Base-by-base conservation (phyloP, 371 early-diverging fungal species). In the Sporodiniella umbellata region DNA sequence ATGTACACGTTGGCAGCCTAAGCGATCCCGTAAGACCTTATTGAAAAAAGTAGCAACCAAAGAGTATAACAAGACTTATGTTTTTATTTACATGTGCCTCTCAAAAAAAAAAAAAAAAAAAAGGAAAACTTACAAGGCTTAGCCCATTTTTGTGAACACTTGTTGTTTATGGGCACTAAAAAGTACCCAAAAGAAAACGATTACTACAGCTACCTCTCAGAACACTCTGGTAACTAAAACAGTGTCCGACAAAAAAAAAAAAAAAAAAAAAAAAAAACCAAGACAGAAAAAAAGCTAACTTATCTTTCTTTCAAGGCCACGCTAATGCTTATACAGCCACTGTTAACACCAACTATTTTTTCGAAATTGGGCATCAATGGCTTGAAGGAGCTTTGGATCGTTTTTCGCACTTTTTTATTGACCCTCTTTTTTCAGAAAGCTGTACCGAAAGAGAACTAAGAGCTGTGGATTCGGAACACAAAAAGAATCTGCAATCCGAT, bases 111-210 rank as follows among this genome's bases (percentile, higher is more conserved):
- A 15, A 15, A 45, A 31, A 28, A 28, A 22, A 47, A 10, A 8
- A 45, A 75, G 73, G 73, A 77, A 47, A 72, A 83, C 31, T 67
- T 87, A 38, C 88, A 87, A 56, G 99, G 99, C 1, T 70, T 99
- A 51, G 98, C 99, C 15, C 99, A 99, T 75, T 99, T 99, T 68
- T 90, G 93, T 66, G 99, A 99, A 70, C 99, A 99, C 64, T 65
- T 99, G 63, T 78, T 95, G 24, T 95, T 96, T 67, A 87, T 96
- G 94, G 83, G 83, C 22, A 82, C 79, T 0, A 61, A 78, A 51
- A 89, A 93, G 67, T 96, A 94, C 64, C 98, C 96, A 23, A 70
- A 77, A 47, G 98, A 96, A 56, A 96, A 95, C 62, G 95, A 92
- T 31, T 98, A 98, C 73, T 82, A 66, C 45, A 68, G 86, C 60